Percentiles rank a stretch among this genome's conserved stretches.
These are phyloP conservation scores for Dendrocalamus latiflorus DNA, from an alignment of 202 grass and related monocot species.

Conservation along the genomic window DNA sequence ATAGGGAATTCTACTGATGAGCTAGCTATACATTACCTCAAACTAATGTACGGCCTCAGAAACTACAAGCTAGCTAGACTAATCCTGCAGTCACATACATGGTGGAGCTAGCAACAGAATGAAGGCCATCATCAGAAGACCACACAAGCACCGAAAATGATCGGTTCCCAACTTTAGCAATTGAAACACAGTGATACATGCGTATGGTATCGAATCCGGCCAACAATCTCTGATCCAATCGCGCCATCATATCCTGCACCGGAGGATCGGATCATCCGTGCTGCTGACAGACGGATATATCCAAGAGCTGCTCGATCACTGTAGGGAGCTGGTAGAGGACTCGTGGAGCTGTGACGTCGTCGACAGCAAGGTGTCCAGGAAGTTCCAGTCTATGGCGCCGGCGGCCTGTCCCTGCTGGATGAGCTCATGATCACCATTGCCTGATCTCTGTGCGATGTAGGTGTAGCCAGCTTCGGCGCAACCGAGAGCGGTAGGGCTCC, in stretches of 20 bases:
- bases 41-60: no score
- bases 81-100: background rate
- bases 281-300: no score
- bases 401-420: background rate
- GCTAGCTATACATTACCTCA: no score
- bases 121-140: background rate
- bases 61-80: no score
- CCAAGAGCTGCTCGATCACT: background rate
- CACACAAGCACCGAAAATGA: background rate
- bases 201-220: no score
- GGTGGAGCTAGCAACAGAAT: no score
- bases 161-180: background rate
- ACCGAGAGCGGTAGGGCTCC: slow-evolving; percentile 25
- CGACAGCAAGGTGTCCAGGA: slow-evolving; percentile 49
- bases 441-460: background rate
- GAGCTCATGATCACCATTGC: background rate
- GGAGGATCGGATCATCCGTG: no score
- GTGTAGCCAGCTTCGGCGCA: background rate
- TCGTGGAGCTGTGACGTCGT: slow-evolving; percentile 30
- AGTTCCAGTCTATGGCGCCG: slow-evolving; percentile 49
- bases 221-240: background rate
- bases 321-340: background rate
- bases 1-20: no score
- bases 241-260: no score
- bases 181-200: no score